These are phyloP conservation scores for Wickerhamiella bombiphila DNA, from an alignment of 805 yeast species.

Conservation along the genomic window DNA sequence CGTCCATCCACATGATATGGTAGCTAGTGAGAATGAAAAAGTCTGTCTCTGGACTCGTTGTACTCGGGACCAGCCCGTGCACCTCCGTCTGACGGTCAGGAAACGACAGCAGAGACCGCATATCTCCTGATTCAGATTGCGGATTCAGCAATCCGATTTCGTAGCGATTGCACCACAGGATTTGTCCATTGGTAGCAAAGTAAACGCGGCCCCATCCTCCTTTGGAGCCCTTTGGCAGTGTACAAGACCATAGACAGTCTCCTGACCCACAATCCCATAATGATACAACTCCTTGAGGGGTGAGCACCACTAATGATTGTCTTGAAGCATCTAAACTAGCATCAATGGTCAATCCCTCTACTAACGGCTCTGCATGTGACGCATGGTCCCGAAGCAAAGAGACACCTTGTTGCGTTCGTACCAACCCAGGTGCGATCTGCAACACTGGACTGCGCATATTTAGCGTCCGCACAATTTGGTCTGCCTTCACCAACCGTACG, in stretches of 20 bases:
- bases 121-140: too few species aligned
- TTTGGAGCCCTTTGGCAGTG: conserved; percentile 8
- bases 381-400: conserved; percentile 1
- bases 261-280: conserved; percentile 4
- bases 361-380: conserved; percentile 1
- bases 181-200: background rate
- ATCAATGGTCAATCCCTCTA: conserved; percentile 13
- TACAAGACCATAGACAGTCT: conserved; percentile 1
- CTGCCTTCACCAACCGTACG: background rate
- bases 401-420: conserved; percentile 10
- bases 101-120: conserved; percentile 8
- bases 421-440: conserved; percentile 8
- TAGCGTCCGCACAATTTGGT: conserved; percentile 1
- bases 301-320: conserved; percentile 2
- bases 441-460: conserved; percentile 11
- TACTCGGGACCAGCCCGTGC: conserved; percentile 10
- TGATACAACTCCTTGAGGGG: conserved; percentile 3
- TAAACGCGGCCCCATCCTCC: conserved; percentile 13
- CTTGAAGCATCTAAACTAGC: background rate
- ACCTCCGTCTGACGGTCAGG: conserved; percentile 8
- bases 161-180: conserved; percentile 14
- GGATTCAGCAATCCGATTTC: conserved; percentile 4
- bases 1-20: conserved; percentile 42
- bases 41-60: conserved; percentile 21
- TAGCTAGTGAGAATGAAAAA: conserved; percentile 49